Base-by-base conservation (phyloP, 345 rosid genomes). In the Orychophragmus violaceus region DNA sequence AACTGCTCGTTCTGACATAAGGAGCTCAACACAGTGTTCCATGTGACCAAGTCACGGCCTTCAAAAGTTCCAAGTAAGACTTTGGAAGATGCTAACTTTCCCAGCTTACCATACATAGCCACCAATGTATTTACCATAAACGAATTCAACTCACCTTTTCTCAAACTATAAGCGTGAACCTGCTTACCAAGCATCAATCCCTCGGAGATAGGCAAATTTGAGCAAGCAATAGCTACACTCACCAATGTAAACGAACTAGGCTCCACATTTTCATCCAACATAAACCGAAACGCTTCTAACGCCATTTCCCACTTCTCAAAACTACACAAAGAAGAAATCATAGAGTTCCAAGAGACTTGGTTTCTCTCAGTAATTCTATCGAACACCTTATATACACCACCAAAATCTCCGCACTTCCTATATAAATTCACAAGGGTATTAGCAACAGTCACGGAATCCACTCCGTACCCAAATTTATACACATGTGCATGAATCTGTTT, bases 291-390 rank as follows among this genome's bases (percentile, higher is more conserved):
- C 3, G 82, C 82, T 19, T 83, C 81, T 16, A 93, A 69, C 0
- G 88, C 96, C 64, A 71, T 69, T 42, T 77, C 90, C 96, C 98
- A 90, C 52, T 83, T 82, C 74, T 83, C 83, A 48, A 70, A 76
- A 30, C 81, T 77, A 37, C 97, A 88, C 22, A 87, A 62, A 0
- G 92, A 77, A 42, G 91, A 76, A 52, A 93, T 82, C 68, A 87
- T 42, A 1, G 98, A 84, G 66, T 90, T 93, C 97, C 98, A 93
- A 51, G 96, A 93, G 29, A 90, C 95, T 50, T 85, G 83, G 82
- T 93, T 92, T 68, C 82, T 84, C 8, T 77, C 86, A 5, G 85
- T 41, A 57, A 93, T 90, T 81, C 87, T 77, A 45, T 88, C 92
- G 69, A 93, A 90, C 92, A 86, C 81, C 77, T 77, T 82, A 60